phyloP scores from a whole-genome alignment of 2,329 filamentous ascomycete species.

The Penicillium sp. region DNA sequence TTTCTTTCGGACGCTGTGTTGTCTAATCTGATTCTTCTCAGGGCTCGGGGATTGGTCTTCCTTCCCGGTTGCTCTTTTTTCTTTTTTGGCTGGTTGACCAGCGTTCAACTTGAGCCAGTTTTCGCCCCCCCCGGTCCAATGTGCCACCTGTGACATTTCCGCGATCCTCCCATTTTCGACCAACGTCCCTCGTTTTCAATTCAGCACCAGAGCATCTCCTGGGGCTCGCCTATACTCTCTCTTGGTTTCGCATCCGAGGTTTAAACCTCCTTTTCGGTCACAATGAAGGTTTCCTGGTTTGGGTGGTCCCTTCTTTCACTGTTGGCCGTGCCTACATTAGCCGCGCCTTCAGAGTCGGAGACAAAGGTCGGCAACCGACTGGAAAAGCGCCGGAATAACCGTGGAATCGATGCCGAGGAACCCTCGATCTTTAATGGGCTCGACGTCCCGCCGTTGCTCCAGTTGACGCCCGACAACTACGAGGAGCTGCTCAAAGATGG shows the following conservation, averaged over 20 bases:
- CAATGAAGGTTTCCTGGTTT: constrained; percentile 47
- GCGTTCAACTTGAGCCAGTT: constrained; percentile 21
- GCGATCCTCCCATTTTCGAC: constrained; percentile 30
- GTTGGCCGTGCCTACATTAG: constrained; percentile 43
- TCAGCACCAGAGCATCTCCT: constrained; percentile 8
- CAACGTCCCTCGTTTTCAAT: constrained; percentile 32
- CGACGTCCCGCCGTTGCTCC: constrained; percentile 57
- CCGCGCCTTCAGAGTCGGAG: constrained; percentile 34
- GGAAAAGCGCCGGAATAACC: constrained; percentile 36
- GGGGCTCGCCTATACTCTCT: constrained; percentile 20
- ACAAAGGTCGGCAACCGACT: constrained; percentile 30
- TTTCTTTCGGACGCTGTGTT: constrained; percentile 25
- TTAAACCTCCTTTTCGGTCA: constrained; percentile 32
- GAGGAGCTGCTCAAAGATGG: constrained; percentile 57
- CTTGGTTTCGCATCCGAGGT: constrained; percentile 22
- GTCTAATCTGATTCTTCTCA: constrained; percentile 24
- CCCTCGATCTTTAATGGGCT: constrained; percentile 56
- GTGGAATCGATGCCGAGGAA: constrained; percentile 26
- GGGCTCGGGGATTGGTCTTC: constrained; percentile 30
- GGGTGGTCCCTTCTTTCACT: constrained; percentile 47
- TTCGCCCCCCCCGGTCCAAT: constrained; percentile 36
- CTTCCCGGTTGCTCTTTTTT: constrained; percentile 23
- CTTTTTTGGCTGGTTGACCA: constrained; percentile 21
- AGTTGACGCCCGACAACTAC: constrained; percentile 56
- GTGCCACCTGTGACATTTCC: constrained; percentile 41